Conservation (phyloP, 2,329 filamentous ascomycete species). For the Helotiales sp. region DNA sequence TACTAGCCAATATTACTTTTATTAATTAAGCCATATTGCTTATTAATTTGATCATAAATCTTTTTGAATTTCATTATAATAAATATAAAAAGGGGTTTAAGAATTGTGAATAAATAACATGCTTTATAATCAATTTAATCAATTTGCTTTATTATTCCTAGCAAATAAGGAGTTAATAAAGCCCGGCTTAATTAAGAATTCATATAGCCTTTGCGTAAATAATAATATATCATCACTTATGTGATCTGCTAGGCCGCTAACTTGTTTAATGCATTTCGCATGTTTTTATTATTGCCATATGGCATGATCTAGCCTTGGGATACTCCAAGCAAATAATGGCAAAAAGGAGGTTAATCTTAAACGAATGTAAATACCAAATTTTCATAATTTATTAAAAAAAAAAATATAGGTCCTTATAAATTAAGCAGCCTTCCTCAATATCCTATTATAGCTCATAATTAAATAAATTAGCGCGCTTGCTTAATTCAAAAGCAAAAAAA, state of each 20-base stretch:
- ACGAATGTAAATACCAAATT: too few species aligned
- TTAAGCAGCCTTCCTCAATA: too few species aligned
- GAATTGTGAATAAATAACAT: background rate
- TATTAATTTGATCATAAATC: slow-evolving; percentile 45
- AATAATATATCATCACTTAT: background rate
- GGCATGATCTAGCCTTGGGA: too few species aligned
- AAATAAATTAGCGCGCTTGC: too few species aligned
- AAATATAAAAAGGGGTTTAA: background rate
- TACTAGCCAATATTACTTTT: slow-evolving; percentile 34
- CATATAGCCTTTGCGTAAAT: background rate
- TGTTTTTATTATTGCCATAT: too few species aligned
- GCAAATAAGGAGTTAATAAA: background rate
- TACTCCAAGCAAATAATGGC: too few species aligned
- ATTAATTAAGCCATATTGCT: slow-evolving; percentile 46
- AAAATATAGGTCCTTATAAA: too few species aligned
- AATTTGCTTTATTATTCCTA: slow-evolving; percentile 7
- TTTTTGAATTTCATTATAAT: slow-evolving; percentile 35
- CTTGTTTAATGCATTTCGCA: too few species aligned
- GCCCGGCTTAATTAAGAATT: background rate
- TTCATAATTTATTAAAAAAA: too few species aligned
- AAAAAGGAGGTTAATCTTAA: too few species aligned
- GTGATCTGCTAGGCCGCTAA: background rate
- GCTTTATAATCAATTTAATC: slow-evolving; percentile 5
- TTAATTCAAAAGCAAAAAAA: too few species aligned
- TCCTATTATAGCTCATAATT: too few species aligned